Evolutionary conservation across 106 monocot genomes (phyloP).

Genomic region (Gastrodia elata): DNA sequence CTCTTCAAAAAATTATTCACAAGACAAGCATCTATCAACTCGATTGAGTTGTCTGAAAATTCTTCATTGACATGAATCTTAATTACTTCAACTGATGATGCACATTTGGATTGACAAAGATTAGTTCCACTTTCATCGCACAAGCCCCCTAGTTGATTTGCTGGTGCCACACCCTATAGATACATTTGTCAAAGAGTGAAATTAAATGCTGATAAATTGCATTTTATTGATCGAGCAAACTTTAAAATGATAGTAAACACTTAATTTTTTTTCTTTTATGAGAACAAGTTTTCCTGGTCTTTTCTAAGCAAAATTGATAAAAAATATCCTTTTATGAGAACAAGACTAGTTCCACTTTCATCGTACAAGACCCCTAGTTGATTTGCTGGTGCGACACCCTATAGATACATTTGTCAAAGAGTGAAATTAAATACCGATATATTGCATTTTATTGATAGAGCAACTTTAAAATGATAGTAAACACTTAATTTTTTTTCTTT

Average conservation of each 20-base stretch:
- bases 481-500: too few species aligned
- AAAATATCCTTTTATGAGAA: too few species aligned
- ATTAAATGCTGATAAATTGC: too few species aligned
- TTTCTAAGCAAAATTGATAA: too few species aligned
- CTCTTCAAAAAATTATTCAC: conserved; percentile 72
- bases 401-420: conserved; percentile 3
- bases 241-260: too few species aligned
- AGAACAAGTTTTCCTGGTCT: too few species aligned
- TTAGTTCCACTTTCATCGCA: conserved; percentile 2
- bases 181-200: conserved; percentile 4
- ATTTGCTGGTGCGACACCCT: conserved; percentile 30
- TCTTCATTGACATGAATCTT: conserved; percentile 4
- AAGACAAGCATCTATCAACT: conserved; percentile 26
- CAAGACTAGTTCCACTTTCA: conserved; percentile 9
- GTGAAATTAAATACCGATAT: too few species aligned
- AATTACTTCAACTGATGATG: conserved; percentile 3
- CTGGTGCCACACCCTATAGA: conserved; percentile 28
- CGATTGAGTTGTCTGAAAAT: conserved; percentile 8
- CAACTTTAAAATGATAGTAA: too few species aligned
- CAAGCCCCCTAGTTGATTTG: conserved; percentile 6
- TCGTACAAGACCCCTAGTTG: background rate
- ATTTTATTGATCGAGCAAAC: background rate
- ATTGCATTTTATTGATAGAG: background rate
- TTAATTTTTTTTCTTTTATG: too few species aligned
- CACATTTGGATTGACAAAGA: conserved; percentile 16